Conservation (phyloP, 768 basidiomycete species). For the Tephrocybe sp. region DNA sequence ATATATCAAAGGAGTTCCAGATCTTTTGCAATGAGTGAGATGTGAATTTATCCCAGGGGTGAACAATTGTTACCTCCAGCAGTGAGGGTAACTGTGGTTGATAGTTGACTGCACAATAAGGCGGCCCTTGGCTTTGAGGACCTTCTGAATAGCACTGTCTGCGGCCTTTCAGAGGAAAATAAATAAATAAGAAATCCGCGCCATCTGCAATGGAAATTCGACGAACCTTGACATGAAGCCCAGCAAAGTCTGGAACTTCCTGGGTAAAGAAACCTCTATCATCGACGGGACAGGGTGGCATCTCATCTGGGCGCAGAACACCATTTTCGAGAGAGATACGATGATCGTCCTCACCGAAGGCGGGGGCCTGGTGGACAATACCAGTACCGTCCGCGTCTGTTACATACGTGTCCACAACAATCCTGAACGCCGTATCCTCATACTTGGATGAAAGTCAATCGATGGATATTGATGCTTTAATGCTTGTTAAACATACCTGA, state of each 20-base stretch:
- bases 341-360: slow-evolving; percentile 98
- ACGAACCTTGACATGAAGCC: slow-evolving; percentile 83
- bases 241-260: slow-evolving; percentile 87
- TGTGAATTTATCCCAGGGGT: not conserved
- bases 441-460: slow-evolving; percentile 48
- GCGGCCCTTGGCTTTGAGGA: slow-evolving; percentile 81
- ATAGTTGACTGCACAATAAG: slow-evolving; percentile 85
- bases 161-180: slow-evolving; percentile 57
- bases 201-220: not conserved
- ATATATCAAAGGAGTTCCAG: slow-evolving; percentile 93
- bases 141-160: slow-evolving; percentile 92
- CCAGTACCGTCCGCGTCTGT: slow-evolving; percentile 93
- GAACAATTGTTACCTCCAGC: slow-evolving; percentile 72
- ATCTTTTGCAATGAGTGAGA: slow-evolving; percentile 43
- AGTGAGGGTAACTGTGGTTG: slow-evolving; percentile 94
- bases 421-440: slow-evolving; percentile 87
- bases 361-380: slow-evolving; percentile 98
- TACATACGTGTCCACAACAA: slow-evolving; percentile 90
- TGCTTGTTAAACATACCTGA: slow-evolving; percentile 46
- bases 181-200: slow-evolving; percentile 1
- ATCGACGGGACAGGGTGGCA: slow-evolving; percentile 96
- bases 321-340: slow-evolving; percentile 85
- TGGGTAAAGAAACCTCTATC: slow-evolving; percentile 85
- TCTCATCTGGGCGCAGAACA: slow-evolving; percentile 80
- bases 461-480: not conserved